These are phyloP conservation scores for Termitomyces sp. DNA, from an alignment of 768 basidiomycete genomes.

Conservation along the genomic window DNA sequence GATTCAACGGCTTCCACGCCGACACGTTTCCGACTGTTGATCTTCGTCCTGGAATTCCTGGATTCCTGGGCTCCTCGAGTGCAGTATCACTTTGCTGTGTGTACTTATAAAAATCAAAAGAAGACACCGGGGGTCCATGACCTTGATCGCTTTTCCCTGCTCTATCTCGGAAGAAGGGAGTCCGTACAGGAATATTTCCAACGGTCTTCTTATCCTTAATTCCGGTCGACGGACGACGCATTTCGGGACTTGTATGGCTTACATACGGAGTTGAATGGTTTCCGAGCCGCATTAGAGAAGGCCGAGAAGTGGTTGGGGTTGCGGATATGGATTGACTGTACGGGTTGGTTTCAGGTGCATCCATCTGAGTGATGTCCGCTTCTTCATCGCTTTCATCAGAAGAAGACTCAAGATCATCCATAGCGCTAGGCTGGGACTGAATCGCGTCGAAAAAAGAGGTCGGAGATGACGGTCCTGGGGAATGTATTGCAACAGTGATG, in stretches of 20 bases:
- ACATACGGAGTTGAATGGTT: constrained; percentile 70
- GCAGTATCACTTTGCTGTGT: constrained; percentile 31
- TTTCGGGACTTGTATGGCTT: constrained; percentile 28
- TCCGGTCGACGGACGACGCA: constrained; percentile 24
- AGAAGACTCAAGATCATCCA: constrained; percentile 68
- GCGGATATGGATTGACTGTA: constrained; percentile 34
- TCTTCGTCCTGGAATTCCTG: constrained; percentile 19
- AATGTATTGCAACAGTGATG: constrained; percentile 42
- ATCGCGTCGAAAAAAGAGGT: constrained; percentile 74
- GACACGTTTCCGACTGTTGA: constrained; percentile 23
- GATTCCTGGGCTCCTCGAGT: constrained; percentile 3
- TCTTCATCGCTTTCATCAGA: constrained; percentile 40
- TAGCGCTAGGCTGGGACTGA: constrained; percentile 61
- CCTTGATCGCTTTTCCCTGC: constrained; percentile 32
- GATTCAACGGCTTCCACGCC: constrained; percentile 25
- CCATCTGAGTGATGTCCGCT: constrained; percentile 25
- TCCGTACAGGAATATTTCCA: constrained; percentile 39
- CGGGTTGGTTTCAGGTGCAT: constrained; percentile 16
- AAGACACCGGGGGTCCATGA: constrained; percentile 28
- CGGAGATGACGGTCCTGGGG: constrained; percentile 59
- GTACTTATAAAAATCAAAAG: constrained; percentile 43
- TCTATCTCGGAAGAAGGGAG: constrained; percentile 44
- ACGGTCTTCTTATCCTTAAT: constrained; percentile 42
- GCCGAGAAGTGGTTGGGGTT: constrained; percentile 24
- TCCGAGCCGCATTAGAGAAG: constrained; percentile 56